Percentiles rank a stretch among this genome's conserved stretches.
Evolutionary conservation across 805 yeast genomes (phyloP).

Genomic region (Saccharomycopsis synnaedendra): DNA sequence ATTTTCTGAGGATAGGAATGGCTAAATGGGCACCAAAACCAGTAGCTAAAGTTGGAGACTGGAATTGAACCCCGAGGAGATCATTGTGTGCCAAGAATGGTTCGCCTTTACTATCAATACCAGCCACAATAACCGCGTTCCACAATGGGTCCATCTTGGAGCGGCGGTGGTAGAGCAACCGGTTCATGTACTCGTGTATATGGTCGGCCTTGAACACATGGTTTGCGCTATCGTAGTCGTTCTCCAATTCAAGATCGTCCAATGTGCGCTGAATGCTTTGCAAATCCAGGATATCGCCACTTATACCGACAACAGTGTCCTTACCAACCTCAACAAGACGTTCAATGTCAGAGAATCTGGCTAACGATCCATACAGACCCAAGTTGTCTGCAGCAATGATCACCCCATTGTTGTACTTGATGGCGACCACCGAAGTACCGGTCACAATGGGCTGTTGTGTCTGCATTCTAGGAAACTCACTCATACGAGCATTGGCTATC

Average conservation of each 20-base stretch:
- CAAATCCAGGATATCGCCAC: slow-evolving; percentile 92
- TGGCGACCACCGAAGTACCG: slow-evolving; percentile 89
- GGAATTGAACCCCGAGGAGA: slow-evolving; percentile 81
- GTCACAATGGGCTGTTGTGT: slow-evolving; percentile 94
- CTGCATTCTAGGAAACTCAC: slow-evolving; percentile 59
- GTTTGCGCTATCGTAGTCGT: slow-evolving; percentile 55
- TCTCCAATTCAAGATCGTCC: slow-evolving; percentile 70
- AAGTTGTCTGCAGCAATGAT: slow-evolving; percentile 91
- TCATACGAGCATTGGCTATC: slow-evolving; percentile 50
- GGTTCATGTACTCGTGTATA: slow-evolving; percentile 77
- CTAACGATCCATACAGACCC: slow-evolving; percentile 87
- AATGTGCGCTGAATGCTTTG: slow-evolving; percentile 69
- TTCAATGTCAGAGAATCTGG: slow-evolving; percentile 77
- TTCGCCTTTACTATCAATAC: slow-evolving; percentile 56
- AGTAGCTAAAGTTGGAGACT: slow-evolving; percentile 83
- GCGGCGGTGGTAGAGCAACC: slow-evolving; percentile 78
- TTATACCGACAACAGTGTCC: slow-evolving; percentile 81
- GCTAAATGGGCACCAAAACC: slow-evolving; percentile 97
- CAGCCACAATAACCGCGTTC: slow-evolving; percentile 91
- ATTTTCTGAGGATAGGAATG: slow-evolving; percentile 77
- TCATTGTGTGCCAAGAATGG: slow-evolving; percentile 83
- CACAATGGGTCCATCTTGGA: slow-evolving; percentile 92
- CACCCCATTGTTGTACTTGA: slow-evolving; percentile 84
- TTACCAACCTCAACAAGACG: slow-evolving; percentile 77
- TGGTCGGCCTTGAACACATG: slow-evolving; percentile 64